Evolutionary conservation across 495 filamentous ascomycete species (phyloP).

Genomic region (Echria macrotheca): DNA sequence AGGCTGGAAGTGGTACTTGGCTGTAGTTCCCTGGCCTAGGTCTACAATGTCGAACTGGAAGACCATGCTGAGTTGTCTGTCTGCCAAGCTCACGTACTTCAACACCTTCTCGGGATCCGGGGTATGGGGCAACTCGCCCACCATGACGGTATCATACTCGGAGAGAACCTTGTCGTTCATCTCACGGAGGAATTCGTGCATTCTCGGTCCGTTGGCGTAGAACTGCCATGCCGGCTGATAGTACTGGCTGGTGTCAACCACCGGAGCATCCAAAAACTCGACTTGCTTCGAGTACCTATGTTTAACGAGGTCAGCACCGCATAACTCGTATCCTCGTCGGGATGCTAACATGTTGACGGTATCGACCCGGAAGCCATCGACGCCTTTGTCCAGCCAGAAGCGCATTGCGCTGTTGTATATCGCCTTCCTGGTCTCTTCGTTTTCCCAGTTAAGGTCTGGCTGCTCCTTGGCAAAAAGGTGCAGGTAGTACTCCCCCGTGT

Average conservation of each 20-base stretch:
- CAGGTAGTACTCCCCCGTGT: conserved; percentile 63
- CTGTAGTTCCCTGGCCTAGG: conserved; percentile 49
- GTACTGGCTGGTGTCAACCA: conserved; percentile 37
- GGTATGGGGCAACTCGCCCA: conserved; percentile 66
- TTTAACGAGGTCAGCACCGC: not conserved
- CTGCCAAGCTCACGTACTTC: conserved; percentile 50
- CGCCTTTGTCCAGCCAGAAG: conserved; percentile 66
- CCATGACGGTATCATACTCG: conserved; percentile 62
- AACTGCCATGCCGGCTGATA: conserved; percentile 45
- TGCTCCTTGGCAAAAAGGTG: conserved; percentile 61
- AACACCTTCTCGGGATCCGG: conserved; percentile 54
- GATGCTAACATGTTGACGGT: conserved; percentile 51
- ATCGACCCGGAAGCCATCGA: conserved; percentile 67
- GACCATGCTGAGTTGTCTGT: conserved; percentile 66
- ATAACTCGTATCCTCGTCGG: too few relatives aligned
- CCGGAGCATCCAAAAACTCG: conserved; percentile 55
- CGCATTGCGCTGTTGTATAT: conserved; percentile 59
- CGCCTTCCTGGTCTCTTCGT: conserved; percentile 52
- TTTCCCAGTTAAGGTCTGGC: conserved; percentile 75
- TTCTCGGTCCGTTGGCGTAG: conserved; percentile 59
- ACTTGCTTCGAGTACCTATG: conserved; percentile 54
- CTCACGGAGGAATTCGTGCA: conserved; percentile 61
- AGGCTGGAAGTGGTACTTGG: conserved; percentile 32
- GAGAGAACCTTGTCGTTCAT: conserved; percentile 57
- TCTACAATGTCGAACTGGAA: conserved; percentile 67